These are phyloP conservation scores for Basidiobolus meristosporus DNA, from an alignment of 371 early-diverging fungal species.

Conservation along the genomic window DNA sequence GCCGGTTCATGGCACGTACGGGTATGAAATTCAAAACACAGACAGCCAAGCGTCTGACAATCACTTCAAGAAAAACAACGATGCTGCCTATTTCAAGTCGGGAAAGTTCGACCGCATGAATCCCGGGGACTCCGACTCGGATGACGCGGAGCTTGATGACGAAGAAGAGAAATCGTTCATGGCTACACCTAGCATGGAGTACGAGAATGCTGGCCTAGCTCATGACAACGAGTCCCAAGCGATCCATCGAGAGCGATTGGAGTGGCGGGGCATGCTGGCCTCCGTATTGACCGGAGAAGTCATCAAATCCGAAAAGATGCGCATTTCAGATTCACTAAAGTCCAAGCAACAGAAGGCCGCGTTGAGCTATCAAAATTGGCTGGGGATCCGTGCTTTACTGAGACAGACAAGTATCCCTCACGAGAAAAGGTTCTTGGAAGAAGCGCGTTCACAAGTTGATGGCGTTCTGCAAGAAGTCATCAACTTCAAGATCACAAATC, in stretches of 20 bases:
- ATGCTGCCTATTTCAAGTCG: no score
- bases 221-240: no score
- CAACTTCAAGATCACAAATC: slow-evolving; percentile 29
- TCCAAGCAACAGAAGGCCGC: slow-evolving; percentile 24
- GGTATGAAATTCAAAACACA: no score
- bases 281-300: slow-evolving; percentile 72
- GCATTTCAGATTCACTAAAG: slow-evolving; percentile 28
- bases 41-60: no score
- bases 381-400: slow-evolving; percentile 43
- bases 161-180: no score
- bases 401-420: slow-evolving; percentile 35
- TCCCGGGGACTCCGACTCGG: no score
- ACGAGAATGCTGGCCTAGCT: no score
- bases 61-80: no score
- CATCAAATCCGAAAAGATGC: slow-evolving; percentile 58
- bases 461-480: slow-evolving; percentile 37
- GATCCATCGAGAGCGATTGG: slow-evolving; percentile 42
- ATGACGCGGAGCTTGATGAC: no score
- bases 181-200: no score
- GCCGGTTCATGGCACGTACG: no score
- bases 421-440: slow-evolving; percentile 45
- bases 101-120: no score
- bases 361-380: slow-evolving; percentile 46
- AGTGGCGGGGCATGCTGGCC: slow-evolving; percentile 73
- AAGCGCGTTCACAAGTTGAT: slow-evolving; percentile 38